These are phyloP conservation scores for Kingdonia uniflora DNA, from an alignment of 164 flowering plant species.

Conservation along the genomic window DNA sequence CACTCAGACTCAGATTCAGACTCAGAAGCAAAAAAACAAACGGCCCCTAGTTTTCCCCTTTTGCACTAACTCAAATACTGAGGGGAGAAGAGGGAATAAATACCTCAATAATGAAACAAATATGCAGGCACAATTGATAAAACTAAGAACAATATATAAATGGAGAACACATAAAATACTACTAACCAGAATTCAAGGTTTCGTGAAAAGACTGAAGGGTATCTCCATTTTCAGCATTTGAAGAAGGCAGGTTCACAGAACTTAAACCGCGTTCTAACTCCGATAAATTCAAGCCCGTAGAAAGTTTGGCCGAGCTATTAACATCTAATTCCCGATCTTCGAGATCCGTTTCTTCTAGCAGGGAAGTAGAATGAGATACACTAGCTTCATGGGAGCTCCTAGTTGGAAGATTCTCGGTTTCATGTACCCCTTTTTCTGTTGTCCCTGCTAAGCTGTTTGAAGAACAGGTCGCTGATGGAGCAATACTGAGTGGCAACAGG, in stretches of 20 bases:
- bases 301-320: constrained; percentile 13
- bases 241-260: constrained; percentile 10
- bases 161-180: background rate
- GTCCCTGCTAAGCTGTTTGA: constrained; percentile 9
- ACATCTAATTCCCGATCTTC: constrained; percentile 14
- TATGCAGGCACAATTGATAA: background rate
- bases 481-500: constrained; percentile 21
- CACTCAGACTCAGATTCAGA: too few species aligned
- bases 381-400: constrained; percentile 16
- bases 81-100: too few species aligned
- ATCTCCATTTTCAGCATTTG: constrained; percentile 15
- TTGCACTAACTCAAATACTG: too few species aligned
- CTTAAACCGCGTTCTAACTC: constrained; percentile 17
- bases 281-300: constrained; percentile 10
- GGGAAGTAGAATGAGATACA: constrained; percentile 14
- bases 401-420: constrained; percentile 18
- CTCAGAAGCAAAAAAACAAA: too few species aligned
- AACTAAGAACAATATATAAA: background rate
- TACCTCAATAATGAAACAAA: background rate
- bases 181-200: constrained; percentile 14
- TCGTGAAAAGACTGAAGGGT: constrained; percentile 5
- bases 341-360: constrained; percentile 16
- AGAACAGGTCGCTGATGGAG: constrained; percentile 16
- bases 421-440: constrained; percentile 14
- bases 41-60: too few species aligned